Evolutionary conservation across 2,329 filamentous ascomycete species (phyloP).

Genomic region (Curvularia eragrostidis): DNA sequence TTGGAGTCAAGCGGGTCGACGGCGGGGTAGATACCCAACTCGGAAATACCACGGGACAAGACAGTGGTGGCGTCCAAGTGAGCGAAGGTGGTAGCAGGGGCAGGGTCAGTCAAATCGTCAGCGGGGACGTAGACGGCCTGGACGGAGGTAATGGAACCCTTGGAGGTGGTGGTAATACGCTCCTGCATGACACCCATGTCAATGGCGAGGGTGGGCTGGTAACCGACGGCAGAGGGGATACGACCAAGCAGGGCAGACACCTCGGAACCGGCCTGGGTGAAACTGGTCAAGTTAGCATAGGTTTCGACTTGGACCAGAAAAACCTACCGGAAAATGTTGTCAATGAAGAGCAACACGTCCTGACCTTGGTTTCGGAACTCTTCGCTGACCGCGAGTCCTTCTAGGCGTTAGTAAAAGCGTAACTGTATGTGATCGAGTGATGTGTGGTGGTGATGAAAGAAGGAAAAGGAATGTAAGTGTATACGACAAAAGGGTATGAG

Average conservation of each 20-base stretch:
- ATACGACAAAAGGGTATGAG: neutral
- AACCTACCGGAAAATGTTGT: slow-evolving; percentile 88
- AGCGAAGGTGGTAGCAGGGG: slow-evolving; percentile 98
- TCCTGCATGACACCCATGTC: slow-evolving; percentile 75
- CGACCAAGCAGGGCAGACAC: slow-evolving; percentile 98
- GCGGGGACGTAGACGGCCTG: slow-evolving; percentile 99
- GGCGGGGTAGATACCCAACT: slow-evolving; percentile 99
- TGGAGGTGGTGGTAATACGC: slow-evolving; percentile 99
- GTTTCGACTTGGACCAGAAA: neutral
- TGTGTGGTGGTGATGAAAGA: neutral
- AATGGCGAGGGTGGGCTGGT: slow-evolving; percentile 62
- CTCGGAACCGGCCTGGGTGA: slow-evolving; percentile 83
- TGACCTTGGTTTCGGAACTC: slow-evolving; percentile 87
- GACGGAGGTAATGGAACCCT: slow-evolving; percentile 99
- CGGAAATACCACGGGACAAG: slow-evolving; percentile 99
- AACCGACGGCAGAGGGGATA: slow-evolving; percentile 99
- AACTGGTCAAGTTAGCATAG: slow-evolving; percentile 43
- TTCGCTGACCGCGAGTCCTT: slow-evolving; percentile 47
- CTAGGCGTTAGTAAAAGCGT: neutral
- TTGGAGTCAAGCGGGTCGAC: slow-evolving; percentile 99
- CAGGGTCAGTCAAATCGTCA: slow-evolving; percentile 99
- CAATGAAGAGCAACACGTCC: slow-evolving; percentile 99
- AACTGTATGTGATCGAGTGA: no score
- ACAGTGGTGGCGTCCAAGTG: slow-evolving; percentile 99
- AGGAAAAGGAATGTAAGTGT: neutral